Conservation (phyloP, 371 early-diverging fungal species). For the Ordospora colligata region DNA sequence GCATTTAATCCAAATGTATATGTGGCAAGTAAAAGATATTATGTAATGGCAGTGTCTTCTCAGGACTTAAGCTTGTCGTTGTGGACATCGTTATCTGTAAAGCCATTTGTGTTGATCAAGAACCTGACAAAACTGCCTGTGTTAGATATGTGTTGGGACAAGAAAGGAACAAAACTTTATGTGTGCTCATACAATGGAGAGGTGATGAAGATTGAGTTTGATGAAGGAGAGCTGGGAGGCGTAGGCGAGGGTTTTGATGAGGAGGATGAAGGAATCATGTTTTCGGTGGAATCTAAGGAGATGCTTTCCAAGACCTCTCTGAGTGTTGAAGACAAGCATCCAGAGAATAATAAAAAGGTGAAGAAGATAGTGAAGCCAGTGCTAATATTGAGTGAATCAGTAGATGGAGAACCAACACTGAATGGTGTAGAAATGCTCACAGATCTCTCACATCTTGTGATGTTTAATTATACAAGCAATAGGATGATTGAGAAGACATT, state of each 20-base stretch:
- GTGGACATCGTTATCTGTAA: slow-evolving; percentile 50
- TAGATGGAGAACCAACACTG: neutral
- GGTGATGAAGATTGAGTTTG: slow-evolving; percentile 49
- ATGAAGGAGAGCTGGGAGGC: slow-evolving; percentile 46
- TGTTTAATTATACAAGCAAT: slow-evolving; percentile 31
- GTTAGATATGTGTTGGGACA: slow-evolving; percentile 57
- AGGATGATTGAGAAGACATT: neutral
- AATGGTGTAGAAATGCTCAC: neutral
- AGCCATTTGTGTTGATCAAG: slow-evolving; percentile 59
- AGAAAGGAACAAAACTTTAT: slow-evolving; percentile 41
- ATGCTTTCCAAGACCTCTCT: neutral
- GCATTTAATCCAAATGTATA: slow-evolving; percentile 44
- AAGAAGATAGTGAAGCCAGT: neutral
- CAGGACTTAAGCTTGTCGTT: slow-evolving; percentile 59
- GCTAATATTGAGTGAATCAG: neutral
- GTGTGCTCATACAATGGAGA: slow-evolving; percentile 59
- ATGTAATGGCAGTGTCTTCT: slow-evolving; percentile 53
- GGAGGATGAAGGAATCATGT: slow-evolving; percentile 25
- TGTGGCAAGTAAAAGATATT: slow-evolving; percentile 14
- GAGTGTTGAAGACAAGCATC: neutral
- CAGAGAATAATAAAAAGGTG: neutral
- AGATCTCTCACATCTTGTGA: neutral
- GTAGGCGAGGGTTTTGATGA: slow-evolving; percentile 1
- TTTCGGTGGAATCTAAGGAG: slow-evolving; percentile 13
- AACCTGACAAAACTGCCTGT: slow-evolving; percentile 56